Percentiles rank a stretch among this genome's conserved stretches.
Conservation (phyloP, 257 asterid species). For the Solanum medicagineum region DNA sequence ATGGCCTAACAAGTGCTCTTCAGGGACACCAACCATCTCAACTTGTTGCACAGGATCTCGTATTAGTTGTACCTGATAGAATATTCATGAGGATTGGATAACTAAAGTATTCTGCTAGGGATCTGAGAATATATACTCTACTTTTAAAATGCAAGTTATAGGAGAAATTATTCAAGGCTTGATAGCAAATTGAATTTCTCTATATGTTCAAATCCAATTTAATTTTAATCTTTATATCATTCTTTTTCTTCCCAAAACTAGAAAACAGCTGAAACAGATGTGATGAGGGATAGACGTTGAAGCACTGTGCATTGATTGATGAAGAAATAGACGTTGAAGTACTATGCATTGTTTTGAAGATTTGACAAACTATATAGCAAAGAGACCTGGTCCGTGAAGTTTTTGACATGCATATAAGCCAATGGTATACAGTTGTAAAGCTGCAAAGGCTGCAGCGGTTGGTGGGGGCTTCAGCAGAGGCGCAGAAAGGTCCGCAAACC, state of each 20-base stretch:
- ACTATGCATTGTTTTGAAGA: no score
- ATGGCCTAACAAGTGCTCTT: constrained; percentile 78
- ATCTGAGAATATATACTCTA: background rate
- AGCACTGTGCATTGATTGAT: no score
- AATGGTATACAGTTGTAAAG: no score
- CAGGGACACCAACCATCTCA: constrained; percentile 91
- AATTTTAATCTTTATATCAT: background rate
- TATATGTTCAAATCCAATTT: background rate
- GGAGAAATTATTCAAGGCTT: background rate
- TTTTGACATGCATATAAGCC: no score
- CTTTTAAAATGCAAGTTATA: background rate
- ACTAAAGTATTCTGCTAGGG: background rate
- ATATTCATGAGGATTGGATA: background rate
- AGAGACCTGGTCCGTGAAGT: no score
- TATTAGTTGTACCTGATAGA: constrained; percentile 49
- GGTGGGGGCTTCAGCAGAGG: no score
- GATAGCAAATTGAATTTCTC: background rate
- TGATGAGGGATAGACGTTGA: no score
- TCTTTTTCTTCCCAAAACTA: background rate
- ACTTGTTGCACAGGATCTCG: constrained; percentile 74
- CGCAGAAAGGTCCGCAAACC: no score
- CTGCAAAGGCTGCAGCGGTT: no score
- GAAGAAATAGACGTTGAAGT: no score
- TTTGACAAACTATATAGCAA: no score
- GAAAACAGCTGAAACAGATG: background rate